A percentile compares a stretch with the other conserved stretches of the same genome.
These are phyloP conservation scores for Tolypocladium ovalisporum DNA, from an alignment of 2,329 filamentous ascomycete species.

Conservation along the genomic window DNA sequence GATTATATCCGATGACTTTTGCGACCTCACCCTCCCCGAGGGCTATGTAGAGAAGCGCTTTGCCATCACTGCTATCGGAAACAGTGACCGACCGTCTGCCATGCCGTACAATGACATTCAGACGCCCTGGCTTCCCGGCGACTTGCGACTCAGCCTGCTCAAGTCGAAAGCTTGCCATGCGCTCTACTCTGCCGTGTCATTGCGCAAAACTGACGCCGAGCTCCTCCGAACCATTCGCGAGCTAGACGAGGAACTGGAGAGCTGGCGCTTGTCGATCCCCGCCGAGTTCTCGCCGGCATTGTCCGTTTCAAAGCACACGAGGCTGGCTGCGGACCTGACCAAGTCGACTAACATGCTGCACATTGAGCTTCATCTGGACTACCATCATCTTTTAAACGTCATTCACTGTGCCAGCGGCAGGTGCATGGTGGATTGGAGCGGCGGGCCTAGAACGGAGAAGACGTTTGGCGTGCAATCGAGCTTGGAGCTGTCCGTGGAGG, in stretches of 20 bases:
- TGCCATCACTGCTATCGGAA: not conserved
- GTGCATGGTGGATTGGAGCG: conserved; percentile 25
- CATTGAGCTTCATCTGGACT: conserved; percentile 40
- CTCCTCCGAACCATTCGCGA: conserved; percentile 43
- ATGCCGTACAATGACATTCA: conserved; percentile 1
- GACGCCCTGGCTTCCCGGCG: conserved; percentile 29
- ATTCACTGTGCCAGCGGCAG: conserved; percentile 45
- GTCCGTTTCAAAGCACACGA: conserved; percentile 20
- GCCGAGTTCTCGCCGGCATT: conserved; percentile 33
- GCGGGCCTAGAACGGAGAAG: conserved; percentile 9
- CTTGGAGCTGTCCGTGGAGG: conserved; percentile 40
- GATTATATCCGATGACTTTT: conserved; percentile 36
- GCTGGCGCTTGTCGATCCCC: conserved; percentile 40
- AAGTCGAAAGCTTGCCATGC: conserved; percentile 37
- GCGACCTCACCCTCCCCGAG: conserved; percentile 37
- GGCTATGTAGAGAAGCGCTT: conserved; percentile 15
- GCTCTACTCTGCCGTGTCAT: conserved; percentile 37
- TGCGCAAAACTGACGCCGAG: conserved; percentile 41
- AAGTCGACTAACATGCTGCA: conserved; percentile 31
- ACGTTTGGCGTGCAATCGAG: conserved; percentile 38
- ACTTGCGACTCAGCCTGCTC: conserved; percentile 36
- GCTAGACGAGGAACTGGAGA: conserved; percentile 44
- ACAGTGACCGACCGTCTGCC: not conserved
- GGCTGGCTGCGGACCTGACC: conserved; percentile 13
- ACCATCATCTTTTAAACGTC: conserved; percentile 41